A percentile compares a stretch with the other conserved stretches of the same genome.
These are phyloP conservation scores for Rubus parviflorus DNA, from an alignment of 306 rosid species.

Conservation along the genomic window DNA sequence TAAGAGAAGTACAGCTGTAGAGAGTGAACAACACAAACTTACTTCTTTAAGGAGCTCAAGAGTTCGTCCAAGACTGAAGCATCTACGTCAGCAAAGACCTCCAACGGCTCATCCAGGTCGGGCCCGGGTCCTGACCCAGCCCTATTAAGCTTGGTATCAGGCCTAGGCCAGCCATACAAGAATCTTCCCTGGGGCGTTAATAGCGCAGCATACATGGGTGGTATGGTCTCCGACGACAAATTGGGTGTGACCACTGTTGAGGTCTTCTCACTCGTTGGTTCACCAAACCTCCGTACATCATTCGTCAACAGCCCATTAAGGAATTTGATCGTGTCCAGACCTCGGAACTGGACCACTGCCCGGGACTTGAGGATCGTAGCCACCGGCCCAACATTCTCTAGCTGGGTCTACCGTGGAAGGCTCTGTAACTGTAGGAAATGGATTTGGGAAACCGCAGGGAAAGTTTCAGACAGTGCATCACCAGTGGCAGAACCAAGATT, in stretches of 20 bases:
- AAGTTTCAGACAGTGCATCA: constrained; percentile 48
- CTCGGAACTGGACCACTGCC: constrained; percentile 75
- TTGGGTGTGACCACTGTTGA: constrained; percentile 56
- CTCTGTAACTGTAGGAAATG: constrained; percentile 30
- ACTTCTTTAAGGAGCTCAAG: constrained; percentile 66
- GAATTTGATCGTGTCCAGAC: constrained; percentile 77
- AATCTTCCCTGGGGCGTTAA: constrained; percentile 89
- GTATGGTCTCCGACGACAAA: constrained; percentile 42
- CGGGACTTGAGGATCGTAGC: constrained; percentile 62
- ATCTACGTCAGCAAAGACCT: constrained; percentile 81
- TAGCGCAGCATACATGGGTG: constrained; percentile 74
- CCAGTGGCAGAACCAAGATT: background rate
- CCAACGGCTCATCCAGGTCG: constrained; percentile 38
- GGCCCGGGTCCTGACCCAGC: constrained; percentile 62
- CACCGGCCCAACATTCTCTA: constrained; percentile 50
- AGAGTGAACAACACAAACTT: constrained; percentile 22
- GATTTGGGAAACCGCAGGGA: constrained; percentile 30
- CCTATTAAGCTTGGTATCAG: constrained; percentile 51
- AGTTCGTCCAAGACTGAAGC: constrained; percentile 69
- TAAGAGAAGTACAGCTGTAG: background rate
- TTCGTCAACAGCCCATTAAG: constrained; percentile 84
- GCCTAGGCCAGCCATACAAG: constrained; percentile 54
- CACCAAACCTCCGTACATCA: constrained; percentile 60
- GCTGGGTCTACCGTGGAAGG: constrained; percentile 38
- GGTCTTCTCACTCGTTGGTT: constrained; percentile 42